Conservation (phyloP, 768 basidiomycete genomes). For the Leccinellum rugosiceps region DNA sequence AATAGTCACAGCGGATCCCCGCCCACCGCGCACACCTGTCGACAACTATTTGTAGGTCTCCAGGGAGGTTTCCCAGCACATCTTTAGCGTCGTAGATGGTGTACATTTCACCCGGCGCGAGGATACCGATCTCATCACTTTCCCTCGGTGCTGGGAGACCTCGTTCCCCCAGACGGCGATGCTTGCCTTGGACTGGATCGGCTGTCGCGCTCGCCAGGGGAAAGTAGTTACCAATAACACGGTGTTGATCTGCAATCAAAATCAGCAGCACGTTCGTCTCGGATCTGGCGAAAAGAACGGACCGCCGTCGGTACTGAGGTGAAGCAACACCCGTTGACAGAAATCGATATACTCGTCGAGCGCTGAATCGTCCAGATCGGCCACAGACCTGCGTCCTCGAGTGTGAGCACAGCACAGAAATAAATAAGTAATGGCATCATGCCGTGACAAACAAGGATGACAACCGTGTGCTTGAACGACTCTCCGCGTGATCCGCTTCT, state of each 20-base stretch:
- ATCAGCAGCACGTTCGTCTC: constrained; percentile 12
- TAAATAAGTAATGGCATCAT: constrained; percentile 6
- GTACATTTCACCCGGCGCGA: constrained; percentile 58
- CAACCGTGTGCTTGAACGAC: constrained; percentile 35
- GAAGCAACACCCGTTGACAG: constrained; percentile 53
- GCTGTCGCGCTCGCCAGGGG: constrained; percentile 26
- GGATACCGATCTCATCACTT: constrained; percentile 11
- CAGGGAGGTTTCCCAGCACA: constrained; percentile 53
- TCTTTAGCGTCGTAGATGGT: constrained; percentile 69
- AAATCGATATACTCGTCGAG: constrained; percentile 67
- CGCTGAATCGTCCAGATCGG: constrained; percentile 46
- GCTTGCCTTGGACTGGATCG: neutral
- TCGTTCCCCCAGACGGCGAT: neutral
- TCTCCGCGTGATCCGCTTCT: constrained; percentile 35
- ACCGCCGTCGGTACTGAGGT: constrained; percentile 26
- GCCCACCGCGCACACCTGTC: constrained; percentile 49
- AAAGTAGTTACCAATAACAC: constrained; percentile 41
- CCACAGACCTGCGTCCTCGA: constrained; percentile 43
- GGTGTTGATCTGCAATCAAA: constrained; percentile 21
- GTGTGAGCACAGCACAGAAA: constrained; percentile 4
- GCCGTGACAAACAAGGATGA: constrained; percentile 41
- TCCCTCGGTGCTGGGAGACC: constrained; percentile 9
- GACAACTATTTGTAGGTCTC: constrained; percentile 50
- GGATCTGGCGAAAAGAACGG: constrained; percentile 7
- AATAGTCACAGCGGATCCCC: constrained; percentile 50